Evolutionary conservation across 306 rosid genomes (phyloP), one percentile per base, ranked within the genome.

Genomic region (Cercis canadensis): DNA sequence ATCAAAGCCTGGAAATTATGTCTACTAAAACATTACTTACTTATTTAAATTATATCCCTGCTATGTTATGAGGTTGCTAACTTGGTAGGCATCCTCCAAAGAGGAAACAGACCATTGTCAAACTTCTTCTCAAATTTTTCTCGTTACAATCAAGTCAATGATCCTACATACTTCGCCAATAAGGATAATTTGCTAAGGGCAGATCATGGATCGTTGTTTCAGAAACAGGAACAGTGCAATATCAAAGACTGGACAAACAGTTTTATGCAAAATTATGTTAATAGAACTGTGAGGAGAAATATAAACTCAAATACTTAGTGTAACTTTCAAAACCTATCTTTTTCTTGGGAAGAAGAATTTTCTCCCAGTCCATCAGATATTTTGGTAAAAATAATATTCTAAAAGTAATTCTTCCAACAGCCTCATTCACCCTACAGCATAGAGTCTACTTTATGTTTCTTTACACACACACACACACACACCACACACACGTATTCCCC

Each of bases 361-460:
- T 49, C 63, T 67, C 75, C 43, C 19, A 32, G 41, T 52, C 47
- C 11, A 15, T 31, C 43, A 41, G n/a, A 54, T 37, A 34, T 34
- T 68, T 24, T 17, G 32, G 18, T 63, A 67, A 41, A 69, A 10
- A 55, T 21, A 54, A 11, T 47, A 70, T 70, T 54, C 29, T 17
- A 32, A 69, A 61, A 54, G 61, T 43, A 76, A 70, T 63, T 63
- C 62, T 62, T 24, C 29, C 69, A 29, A 33, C 39, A 69, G 11
- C 24, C n/a, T n/a, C n/a, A n/a, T n/a, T n/a, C n/a, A n/a, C n/a
- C n/a, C n/a, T n/a, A n/a, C n/a, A n/a, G n/a, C n/a, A 16, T 34
- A 15, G 61, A 18, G 37, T 55, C 11, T 56, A 55, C n/a, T 55
- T 31, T 33, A 10, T 14, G 33, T 4, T 9, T 15, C 29, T 63